phyloP scores from a whole-genome alignment of 805 yeast genomes.

The Candida easanensis region DNA sequence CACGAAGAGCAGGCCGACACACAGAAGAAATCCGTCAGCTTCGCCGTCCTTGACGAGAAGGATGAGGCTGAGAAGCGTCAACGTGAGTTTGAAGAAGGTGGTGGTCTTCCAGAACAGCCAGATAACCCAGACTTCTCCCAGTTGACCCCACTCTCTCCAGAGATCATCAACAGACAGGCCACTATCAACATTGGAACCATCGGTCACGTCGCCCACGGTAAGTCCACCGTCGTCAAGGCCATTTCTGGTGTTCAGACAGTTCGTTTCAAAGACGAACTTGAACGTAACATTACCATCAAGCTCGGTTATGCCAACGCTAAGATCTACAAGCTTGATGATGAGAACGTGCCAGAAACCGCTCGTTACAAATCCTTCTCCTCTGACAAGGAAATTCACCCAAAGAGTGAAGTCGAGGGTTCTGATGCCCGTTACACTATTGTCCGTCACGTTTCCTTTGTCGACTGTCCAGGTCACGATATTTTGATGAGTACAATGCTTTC shows the following conservation, averaged over 20 bases:
- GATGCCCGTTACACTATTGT: constrained; percentile 83
- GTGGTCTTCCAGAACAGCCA: constrained; percentile 97
- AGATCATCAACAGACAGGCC: constrained; percentile 97
- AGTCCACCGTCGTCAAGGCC: constrained; percentile 90
- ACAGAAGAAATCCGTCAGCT: constrained; percentile 73
- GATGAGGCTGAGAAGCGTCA: constrained; percentile 74
- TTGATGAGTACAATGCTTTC: constrained; percentile 99
- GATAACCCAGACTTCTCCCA: constrained; percentile 77
- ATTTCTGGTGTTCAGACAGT: constrained; percentile 99
- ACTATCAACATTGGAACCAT: constrained; percentile 97
- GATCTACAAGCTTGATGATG: constrained; percentile 88
- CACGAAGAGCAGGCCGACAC: constrained; percentile 39
- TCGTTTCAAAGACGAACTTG: constrained; percentile 97
- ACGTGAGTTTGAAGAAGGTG: constrained; percentile 94
- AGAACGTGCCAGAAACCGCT: constrained; percentile 86
- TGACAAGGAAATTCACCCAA: constrained; percentile 92
- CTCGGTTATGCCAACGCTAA: constrained; percentile 99
- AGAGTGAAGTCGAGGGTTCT: constrained; percentile 85
- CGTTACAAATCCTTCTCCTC: constrained; percentile 93
- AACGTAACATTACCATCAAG: constrained; percentile 97
- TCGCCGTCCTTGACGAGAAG: constrained; percentile 68
- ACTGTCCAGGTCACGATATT: constrained; percentile 99
- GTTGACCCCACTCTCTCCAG: constrained; percentile 88
- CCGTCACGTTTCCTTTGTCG: constrained; percentile 97
- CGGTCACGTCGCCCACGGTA: constrained; percentile 96